Conservation (phyloP, 1,284 basidiomycete species). For the Cutaneotrichosporon spelunceum region DNA sequence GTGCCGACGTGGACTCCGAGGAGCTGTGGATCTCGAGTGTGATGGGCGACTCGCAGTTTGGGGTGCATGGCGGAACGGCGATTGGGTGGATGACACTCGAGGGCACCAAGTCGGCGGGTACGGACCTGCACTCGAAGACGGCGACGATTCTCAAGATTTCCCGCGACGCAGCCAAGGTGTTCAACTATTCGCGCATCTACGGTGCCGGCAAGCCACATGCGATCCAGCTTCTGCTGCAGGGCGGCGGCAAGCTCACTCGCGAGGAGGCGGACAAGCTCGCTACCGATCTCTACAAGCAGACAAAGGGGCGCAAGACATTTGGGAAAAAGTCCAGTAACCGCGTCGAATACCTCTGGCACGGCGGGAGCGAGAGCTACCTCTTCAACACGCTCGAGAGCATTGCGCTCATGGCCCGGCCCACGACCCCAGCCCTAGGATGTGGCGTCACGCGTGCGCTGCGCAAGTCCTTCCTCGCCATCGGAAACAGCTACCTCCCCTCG, state of each 20-base stretch:
- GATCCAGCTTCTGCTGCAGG: constrained; percentile 80
- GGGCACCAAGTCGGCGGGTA: constrained; percentile 93
- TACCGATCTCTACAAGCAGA: constrained; percentile 82
- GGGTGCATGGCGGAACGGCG: constrained; percentile 91
- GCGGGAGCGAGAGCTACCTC: constrained; percentile 94
- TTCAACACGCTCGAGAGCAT: constrained; percentile 99
- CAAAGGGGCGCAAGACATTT: constrained; percentile 85
- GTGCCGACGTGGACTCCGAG: constrained; percentile 97
- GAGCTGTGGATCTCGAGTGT: constrained; percentile 99
- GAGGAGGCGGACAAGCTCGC: constrained; percentile 78
- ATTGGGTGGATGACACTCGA: constrained; percentile 99
- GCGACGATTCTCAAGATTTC: constrained; percentile 90
- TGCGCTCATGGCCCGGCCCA: constrained; percentile 76
- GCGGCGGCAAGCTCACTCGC: constrained; percentile 72
- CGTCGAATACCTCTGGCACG: constrained; percentile 98
- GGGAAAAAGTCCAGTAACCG: too few species aligned
- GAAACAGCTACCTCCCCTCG: constrained; percentile 82
- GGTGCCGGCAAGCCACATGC: constrained; percentile 96
- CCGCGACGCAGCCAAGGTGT: constrained; percentile 94
- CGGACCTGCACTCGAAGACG: constrained; percentile 96
- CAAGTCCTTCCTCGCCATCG: constrained; percentile 71
- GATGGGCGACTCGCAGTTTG: constrained; percentile 98
- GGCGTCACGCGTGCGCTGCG: constrained; percentile 89
- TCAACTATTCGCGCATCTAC: constrained; percentile 99
- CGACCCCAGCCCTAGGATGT: constrained; percentile 90